Conservation (phyloP, 176 grass and related monocot species). For the Oryza rufipogon region DNA sequence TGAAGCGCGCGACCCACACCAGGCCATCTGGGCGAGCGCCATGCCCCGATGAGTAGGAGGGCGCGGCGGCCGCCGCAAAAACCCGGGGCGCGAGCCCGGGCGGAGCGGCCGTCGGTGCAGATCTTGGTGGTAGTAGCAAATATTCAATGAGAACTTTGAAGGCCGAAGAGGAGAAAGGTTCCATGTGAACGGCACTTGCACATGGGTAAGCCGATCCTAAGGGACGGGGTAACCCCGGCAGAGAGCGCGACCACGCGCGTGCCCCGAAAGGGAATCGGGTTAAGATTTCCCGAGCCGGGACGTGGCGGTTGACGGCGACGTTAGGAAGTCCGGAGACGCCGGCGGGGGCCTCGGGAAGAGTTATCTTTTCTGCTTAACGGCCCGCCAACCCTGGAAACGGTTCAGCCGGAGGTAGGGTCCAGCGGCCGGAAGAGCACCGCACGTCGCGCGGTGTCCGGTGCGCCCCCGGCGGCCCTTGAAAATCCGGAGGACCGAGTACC, state of each 20-base stretch:
- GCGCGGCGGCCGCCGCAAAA: too few species aligned
- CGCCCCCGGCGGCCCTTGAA: conserved; percentile 60
- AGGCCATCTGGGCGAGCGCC: too few species aligned
- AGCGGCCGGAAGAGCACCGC: conserved; percentile 63
- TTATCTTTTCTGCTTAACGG: conserved; percentile 53
- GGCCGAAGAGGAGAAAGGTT: conserved; percentile 87
- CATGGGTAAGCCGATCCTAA: conserved; percentile 82
- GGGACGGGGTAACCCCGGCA: conserved; percentile 64
- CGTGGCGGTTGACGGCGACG: conserved; percentile 52
- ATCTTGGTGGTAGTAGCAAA: conserved; percentile 92
- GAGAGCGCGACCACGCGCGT: background rate
- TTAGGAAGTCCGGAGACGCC: conserved; percentile 63
- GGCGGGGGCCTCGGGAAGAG: conserved; percentile 65
- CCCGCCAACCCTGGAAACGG: conserved; percentile 44
- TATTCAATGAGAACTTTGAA: conserved; percentile 93
- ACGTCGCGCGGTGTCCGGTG: conserved; percentile 68
- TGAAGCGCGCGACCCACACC: background rate
- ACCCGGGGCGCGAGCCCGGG: conserved; percentile 60
- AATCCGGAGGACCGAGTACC: conserved; percentile 72
- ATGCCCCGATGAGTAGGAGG: too few species aligned
- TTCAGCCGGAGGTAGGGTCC: conserved; percentile 41
- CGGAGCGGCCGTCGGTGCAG: conserved; percentile 63
- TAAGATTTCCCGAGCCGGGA: conserved; percentile 14
- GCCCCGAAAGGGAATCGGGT: too few species aligned
- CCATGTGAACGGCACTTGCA: conserved; percentile 84